These are phyloP conservation scores for Chondrostereum purpureum DNA, from an alignment of 1,284 basidiomycete species.

Conservation along the genomic window DNA sequence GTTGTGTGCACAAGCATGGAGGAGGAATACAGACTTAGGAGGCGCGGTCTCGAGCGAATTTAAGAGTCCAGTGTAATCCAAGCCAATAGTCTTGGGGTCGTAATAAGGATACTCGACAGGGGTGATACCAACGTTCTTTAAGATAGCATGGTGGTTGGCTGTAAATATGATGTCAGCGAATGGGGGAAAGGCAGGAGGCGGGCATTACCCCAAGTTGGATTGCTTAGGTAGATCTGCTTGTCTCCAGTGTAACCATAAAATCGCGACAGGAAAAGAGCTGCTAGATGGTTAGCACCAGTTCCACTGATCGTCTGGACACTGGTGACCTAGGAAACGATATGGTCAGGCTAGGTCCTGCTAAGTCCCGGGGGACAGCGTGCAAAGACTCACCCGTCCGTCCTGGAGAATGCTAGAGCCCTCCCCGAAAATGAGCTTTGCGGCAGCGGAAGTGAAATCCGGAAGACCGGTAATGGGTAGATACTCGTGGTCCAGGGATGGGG, in stretches of 20 bases:
- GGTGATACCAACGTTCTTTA: slow-evolving; percentile 77
- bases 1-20: slow-evolving; percentile 94
- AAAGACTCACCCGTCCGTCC: slow-evolving; percentile 55
- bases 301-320: slow-evolving; percentile 92
- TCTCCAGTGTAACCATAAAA: slow-evolving; percentile 74
- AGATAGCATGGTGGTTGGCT: slow-evolving; percentile 91
- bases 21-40: slow-evolving; percentile 75
- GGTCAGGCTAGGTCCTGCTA: not conserved
- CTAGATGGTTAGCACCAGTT: slow-evolving; percentile 93
- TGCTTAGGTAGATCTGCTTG: slow-evolving; percentile 74
- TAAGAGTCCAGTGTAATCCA: slow-evolving; percentile 78
- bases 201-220: slow-evolving; percentile 87
- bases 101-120: slow-evolving; percentile 87
- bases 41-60: slow-evolving; percentile 60
- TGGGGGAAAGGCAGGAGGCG: slow-evolving; percentile 8
- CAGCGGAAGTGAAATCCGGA: slow-evolving; percentile 72
- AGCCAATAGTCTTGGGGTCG: slow-evolving; percentile 82
- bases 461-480: slow-evolving; percentile 91
- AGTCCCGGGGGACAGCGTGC: no score
- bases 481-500: slow-evolving; percentile 83
- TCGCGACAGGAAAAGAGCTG: slow-evolving; percentile 79
- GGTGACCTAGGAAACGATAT: slow-evolving; percentile 31
- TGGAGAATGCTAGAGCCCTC: slow-evolving; percentile 62
- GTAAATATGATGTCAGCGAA: slow-evolving; percentile 8
- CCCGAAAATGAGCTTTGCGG: slow-evolving; percentile 81